Conservation (phyloP, 352 stramenopile species). For the Phytophthora tentaculata region DNA sequence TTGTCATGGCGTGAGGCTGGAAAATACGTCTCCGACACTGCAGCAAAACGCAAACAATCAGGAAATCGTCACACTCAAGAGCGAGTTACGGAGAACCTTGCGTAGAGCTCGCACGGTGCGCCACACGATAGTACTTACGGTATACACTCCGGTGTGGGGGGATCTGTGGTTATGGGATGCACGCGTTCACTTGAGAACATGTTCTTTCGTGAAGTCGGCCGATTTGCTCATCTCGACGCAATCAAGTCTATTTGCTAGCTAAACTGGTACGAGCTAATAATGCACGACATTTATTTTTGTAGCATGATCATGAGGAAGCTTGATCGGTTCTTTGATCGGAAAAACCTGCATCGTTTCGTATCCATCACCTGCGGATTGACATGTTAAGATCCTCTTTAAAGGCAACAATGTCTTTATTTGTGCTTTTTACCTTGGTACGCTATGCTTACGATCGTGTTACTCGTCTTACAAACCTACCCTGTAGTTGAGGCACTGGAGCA, state of each 20-base stretch:
- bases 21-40: constrained; percentile 22
- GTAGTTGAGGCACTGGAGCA: neutral
- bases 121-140: neutral
- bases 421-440: neutral
- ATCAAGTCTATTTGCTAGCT: neutral
- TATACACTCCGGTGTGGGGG: no score
- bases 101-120: constrained; percentile 12
- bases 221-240: no score
- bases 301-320: no score
- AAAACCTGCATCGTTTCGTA: neutral
- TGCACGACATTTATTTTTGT: no score
- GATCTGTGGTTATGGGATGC: neutral
- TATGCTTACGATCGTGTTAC: neutral
- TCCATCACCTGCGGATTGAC: neutral
- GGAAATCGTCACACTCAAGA: constrained; percentile 21
- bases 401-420: no score
- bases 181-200: neutral
- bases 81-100: constrained; percentile 31
- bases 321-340: no score
- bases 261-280: neutral
- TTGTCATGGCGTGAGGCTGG: neutral
- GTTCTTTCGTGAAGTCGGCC: neutral
- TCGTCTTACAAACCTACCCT: neutral
- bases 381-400: neutral
- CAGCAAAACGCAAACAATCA: constrained; percentile 24